Base-by-base conservation (phyloP, 768 basidiomycete species). In the Boletus tomentosulus region DNA sequence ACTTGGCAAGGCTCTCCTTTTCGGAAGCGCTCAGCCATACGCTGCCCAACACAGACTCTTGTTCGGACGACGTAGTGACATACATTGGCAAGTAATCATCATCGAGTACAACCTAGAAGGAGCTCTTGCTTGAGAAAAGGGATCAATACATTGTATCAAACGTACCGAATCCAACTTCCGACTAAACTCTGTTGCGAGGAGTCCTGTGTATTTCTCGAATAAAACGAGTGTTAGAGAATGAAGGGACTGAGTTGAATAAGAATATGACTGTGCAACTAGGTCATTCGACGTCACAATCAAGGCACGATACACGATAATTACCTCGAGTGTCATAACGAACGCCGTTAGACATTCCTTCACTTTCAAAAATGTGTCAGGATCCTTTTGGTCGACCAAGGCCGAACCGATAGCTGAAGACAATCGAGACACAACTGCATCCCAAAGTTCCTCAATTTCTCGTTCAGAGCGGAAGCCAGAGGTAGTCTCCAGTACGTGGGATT, bases 61-160 rank as follows among this genome's bases (percentile, higher is more conserved):
- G 76, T 60, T 96, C 89, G 13, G 75, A 69, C 0, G 72, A 62
- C 3, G 73, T 75, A 43, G 85, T 80, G 3, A 81, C 79, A 64
- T 85, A 80, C 91, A 98, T 95, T 4, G 94, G 85, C 37, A 89
- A 79, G 68, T 90, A 85, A 66, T 98, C 96, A 65, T 98, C 96
- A 64, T 88, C 77, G 47, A 79, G 74, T 8, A 97, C 83, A 60
- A 91, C 87, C 94, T 97, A 59, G 27, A 7, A 30, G 30, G 46
- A 57, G 28, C 24, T 19, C 13, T 44, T 25, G 15, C 43, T 44
- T 43, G 46, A 53, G 37, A 28, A 19, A 44, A 46, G 8, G 33
- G 51, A 25, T 46, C 19, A 13, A 41, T 2, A 7, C 30, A 12
- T 11, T 43, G 11, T 35, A 19, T 7, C 19, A 24, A 24, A 65